phyloP scores from a whole-genome alignment of 805 yeast genomes.

The Wickerhamiella domercqiae region DNA sequence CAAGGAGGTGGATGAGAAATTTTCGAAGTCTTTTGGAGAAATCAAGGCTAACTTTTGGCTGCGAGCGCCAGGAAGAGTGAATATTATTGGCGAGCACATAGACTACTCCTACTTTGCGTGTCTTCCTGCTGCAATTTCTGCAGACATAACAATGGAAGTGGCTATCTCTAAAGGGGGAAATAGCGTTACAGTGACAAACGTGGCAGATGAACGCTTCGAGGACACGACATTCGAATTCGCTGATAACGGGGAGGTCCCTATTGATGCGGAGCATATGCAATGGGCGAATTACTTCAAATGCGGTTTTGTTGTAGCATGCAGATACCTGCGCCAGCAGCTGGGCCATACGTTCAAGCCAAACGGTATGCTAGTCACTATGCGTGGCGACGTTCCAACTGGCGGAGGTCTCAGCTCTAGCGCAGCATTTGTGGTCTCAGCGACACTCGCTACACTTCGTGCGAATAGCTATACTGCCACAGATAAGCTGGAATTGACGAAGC shows the following conservation, averaged over 20 bases:
- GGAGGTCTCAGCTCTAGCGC: constrained; percentile 60
- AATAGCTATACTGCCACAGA: constrained; percentile 32
- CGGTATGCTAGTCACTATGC: constrained; percentile 39
- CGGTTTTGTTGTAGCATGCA: constrained; percentile 44
- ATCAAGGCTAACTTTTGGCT: constrained; percentile 29
- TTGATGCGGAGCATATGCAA: constrained; percentile 35
- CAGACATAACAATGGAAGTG: constrained; percentile 40
- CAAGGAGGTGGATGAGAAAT: not conserved
- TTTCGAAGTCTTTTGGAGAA: constrained; percentile 2
- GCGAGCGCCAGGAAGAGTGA: constrained; percentile 65
- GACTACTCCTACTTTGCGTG: constrained; percentile 55
- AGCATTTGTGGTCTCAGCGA: constrained; percentile 51
- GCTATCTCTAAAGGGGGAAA: constrained; percentile 16
- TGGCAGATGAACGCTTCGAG: constrained; percentile 23
- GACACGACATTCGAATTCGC: constrained; percentile 9
- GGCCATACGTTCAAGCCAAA: constrained; percentile 16
- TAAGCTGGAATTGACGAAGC: constrained; percentile 38
- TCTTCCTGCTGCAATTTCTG: constrained; percentile 58
- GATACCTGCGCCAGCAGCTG: constrained; percentile 27
- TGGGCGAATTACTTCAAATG: constrained; percentile 63
- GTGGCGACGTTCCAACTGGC: constrained; percentile 59
- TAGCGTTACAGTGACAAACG: constrained; percentile 21
- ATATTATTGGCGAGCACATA: constrained; percentile 60
- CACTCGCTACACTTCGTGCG: constrained; percentile 40
- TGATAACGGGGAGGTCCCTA: constrained; percentile 22